Base-by-base conservation (phyloP, 176 grass and related monocot genomes). In the Triticum urartu region DNA sequence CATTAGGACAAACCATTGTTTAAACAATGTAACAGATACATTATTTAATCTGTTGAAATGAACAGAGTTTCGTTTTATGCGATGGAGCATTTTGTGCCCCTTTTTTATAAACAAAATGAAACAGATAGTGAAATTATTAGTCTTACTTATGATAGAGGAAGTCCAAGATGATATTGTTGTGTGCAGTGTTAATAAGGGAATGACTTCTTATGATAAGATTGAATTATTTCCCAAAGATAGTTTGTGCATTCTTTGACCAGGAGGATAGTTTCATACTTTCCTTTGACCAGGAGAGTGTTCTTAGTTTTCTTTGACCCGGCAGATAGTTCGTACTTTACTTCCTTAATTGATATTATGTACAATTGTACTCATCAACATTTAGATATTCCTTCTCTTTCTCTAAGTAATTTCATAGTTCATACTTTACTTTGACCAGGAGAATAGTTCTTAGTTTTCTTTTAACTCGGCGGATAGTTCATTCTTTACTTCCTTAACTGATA, bases 381-480 rank as follows among this genome's bases (percentile, higher is more conserved):
- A 26, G 17, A 45, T 83, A 58, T 25, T 32, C 25, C 43, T 42
- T 50, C 54, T n/a, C 68, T 65, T n/a, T 72, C 10, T 81, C 63
- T 58, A 72, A 74, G 36, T 36, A 11, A 69, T 70, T 83, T 39
- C 43, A 26, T 36, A 78, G 14, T 33, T 61, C 80, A 5, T 67
- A 98, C 95, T 78, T 98, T 98, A 81, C 24, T 18, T 75, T 75
- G 24, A 30, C 72, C 43, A 18, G 42, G 72, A 24, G 24, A 14
- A 30, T 50, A 75, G 24, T 75, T 75, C 72, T 10, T 50, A 30
- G 7, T 50, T 17, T 50, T 75, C 13, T 50, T 30, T 75, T 43
- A 43, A 75, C 43, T 24, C 24, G 0, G 7, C 42, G 22, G 72
- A 75, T 75, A 48, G 24, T 75, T 75, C 36, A 21, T 86, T 65